These are phyloP conservation scores for Backusella tuberculispora DNA, from an alignment of 192 early-diverging fungal genomes.

Conservation along the genomic window DNA sequence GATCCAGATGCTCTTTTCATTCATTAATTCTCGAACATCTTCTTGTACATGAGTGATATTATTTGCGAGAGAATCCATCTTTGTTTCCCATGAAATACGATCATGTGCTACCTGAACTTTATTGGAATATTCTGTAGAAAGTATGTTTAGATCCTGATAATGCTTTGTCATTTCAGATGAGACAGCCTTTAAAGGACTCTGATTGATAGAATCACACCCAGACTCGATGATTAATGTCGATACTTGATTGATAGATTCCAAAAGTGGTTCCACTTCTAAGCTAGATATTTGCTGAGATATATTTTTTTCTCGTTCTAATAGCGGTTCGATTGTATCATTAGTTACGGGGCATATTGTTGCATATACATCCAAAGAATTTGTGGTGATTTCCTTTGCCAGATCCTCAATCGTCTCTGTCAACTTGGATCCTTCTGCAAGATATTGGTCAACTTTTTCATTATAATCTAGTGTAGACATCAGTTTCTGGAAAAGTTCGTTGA, in stretches of 20 bases:
- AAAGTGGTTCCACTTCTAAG: not conserved
- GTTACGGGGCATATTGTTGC: not conserved
- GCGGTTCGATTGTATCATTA: not conserved
- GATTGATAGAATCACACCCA: constrained; percentile 7
- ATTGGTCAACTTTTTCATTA: constrained; percentile 7
- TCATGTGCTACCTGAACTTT: not conserved
- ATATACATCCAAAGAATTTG: not conserved
- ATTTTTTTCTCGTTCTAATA: not conserved
- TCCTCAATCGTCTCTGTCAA: not conserved
- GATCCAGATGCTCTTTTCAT: constrained; percentile 25
- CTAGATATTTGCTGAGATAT: not conserved
- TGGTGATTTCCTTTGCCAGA: not conserved
- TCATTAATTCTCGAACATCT: constrained; percentile 24
- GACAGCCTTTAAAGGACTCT: not conserved
- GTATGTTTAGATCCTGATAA: constrained; percentile 2
- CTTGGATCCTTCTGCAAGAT: not conserved
- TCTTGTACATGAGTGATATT: not conserved
- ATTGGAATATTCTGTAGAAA: not conserved
- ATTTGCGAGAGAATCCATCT: not conserved
- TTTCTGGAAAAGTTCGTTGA: constrained; percentile 12
- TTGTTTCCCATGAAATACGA: constrained; percentile 3
- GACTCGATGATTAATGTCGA: not conserved
- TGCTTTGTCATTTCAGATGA: not conserved
- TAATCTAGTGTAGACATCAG: not conserved
- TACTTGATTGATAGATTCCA: not conserved